A percentile compares a stretch with the other conserved stretches of the same genome.
Conservation (phyloP, 805 yeast species). For the Hyphopichia homilentoma region DNA sequence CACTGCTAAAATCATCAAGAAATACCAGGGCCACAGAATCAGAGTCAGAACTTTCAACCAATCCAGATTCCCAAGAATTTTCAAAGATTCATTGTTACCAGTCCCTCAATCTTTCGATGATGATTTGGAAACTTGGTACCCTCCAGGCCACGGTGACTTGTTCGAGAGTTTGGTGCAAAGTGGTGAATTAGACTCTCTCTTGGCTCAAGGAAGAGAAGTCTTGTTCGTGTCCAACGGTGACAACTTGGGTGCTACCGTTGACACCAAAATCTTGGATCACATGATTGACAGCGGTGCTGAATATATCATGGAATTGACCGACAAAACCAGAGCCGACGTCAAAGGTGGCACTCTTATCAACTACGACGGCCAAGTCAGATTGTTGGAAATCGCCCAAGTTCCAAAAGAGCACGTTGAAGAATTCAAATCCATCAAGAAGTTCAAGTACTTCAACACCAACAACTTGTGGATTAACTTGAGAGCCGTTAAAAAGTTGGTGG, state of each 20-base stretch:
- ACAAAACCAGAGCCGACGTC: slow-evolving; percentile 98
- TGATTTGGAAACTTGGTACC: slow-evolving; percentile 87
- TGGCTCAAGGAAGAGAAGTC: slow-evolving; percentile 91
- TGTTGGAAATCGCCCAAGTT: slow-evolving; percentile 96
- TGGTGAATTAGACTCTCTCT: slow-evolving; percentile 86
- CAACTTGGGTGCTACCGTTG: slow-evolving; percentile 97
- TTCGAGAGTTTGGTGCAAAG: slow-evolving; percentile 86
- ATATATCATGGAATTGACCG: slow-evolving; percentile 97
- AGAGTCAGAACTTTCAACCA: slow-evolving; percentile 95
- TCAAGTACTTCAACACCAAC: slow-evolving; percentile 97
- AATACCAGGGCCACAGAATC: slow-evolving; percentile 94
- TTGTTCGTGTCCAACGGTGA: slow-evolving; percentile 97
- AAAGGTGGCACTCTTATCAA: slow-evolving; percentile 98
- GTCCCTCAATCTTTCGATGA: slow-evolving; percentile 79
- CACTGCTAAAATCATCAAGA: slow-evolving; percentile 91
- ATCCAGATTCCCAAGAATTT: slow-evolving; percentile 95
- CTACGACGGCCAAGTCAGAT: slow-evolving; percentile 90
- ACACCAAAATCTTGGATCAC: slow-evolving; percentile 82
- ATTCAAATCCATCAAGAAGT: slow-evolving; percentile 95
- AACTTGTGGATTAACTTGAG: slow-evolving; percentile 95
- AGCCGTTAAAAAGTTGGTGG: slow-evolving; percentile 91
- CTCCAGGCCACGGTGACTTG: slow-evolving; percentile 99
- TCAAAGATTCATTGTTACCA: slow-evolving; percentile 92
- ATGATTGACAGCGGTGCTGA: slow-evolving; percentile 90
- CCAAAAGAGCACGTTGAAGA: slow-evolving; percentile 98